Percentiles rank a stretch among this genome's conserved stretches.
These are phyloP conservation scores for Moesziomyces antarcticus DNA, from an alignment of 1,284 basidiomycete species.

Conservation along the genomic window DNA sequence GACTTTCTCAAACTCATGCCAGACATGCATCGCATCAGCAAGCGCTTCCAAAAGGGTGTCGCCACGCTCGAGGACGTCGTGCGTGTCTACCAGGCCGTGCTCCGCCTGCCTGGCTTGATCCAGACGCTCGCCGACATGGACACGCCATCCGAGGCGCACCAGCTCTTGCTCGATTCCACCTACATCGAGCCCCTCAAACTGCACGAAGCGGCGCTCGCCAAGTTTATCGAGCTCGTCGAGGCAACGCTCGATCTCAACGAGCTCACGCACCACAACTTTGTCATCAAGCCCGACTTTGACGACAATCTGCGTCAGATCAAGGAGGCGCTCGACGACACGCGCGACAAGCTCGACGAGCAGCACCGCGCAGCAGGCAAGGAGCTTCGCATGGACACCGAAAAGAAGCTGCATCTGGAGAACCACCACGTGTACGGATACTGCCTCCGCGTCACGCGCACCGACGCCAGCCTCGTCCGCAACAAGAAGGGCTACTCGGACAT, in stretches of 20 bases:
- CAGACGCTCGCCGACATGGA: slow-evolving; percentile 71
- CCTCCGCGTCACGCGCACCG: slow-evolving; percentile 82
- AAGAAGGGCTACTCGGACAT: slow-evolving; percentile 85
- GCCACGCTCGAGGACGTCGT: slow-evolving; percentile 95
- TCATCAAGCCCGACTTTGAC: slow-evolving; percentile 93
- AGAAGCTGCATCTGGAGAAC: slow-evolving; percentile 96
- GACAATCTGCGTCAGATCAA: slow-evolving; percentile 78
- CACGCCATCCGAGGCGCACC: slow-evolving; percentile 29
- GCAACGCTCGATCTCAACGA: slow-evolving; percentile 92
- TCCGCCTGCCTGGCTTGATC: slow-evolving; percentile 81
- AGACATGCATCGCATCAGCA: slow-evolving; percentile 91
- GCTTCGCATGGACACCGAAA: slow-evolving; percentile 86
- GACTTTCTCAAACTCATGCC: slow-evolving; percentile 91
- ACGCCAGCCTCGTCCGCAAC: slow-evolving; percentile 79
- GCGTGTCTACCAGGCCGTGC: slow-evolving; percentile 81
- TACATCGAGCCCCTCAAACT: slow-evolving; percentile 53
- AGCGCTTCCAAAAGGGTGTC: slow-evolving; percentile 86
- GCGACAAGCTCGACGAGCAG: slow-evolving; percentile 86
- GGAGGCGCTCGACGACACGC: slow-evolving; percentile 76
- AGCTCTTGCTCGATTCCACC: slow-evolving; percentile 39
- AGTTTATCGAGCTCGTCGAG: slow-evolving; percentile 94
- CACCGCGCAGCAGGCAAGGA: slow-evolving; percentile 80
- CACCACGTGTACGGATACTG: slow-evolving; percentile 90
- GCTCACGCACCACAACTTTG: slow-evolving; percentile 83
- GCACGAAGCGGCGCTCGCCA: slow-evolving; percentile 46